Conservation (phyloP, 257 asterid genomes). For the Solanum medicagineum region DNA sequence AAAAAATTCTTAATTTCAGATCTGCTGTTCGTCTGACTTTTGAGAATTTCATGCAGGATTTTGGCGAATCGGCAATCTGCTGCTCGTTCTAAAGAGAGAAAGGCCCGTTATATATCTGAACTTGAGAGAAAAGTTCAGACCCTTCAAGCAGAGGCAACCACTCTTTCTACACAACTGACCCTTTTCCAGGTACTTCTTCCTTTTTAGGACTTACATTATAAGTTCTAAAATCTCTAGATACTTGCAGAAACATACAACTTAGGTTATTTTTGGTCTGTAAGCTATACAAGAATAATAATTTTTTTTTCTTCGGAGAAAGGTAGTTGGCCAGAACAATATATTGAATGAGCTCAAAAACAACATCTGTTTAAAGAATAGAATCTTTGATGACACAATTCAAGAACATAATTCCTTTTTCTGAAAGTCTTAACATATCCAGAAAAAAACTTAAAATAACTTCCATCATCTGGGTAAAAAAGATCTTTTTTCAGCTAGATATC, state of each 20-base stretch:
- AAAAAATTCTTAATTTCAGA: background rate
- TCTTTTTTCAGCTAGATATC: background rate
- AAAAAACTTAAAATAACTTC: background rate
- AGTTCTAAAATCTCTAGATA: background rate
- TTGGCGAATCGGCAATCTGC: conserved; percentile 96
- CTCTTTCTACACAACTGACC: conserved; percentile 76
- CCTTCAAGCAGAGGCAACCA: conserved; percentile 87
- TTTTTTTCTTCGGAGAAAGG: background rate
- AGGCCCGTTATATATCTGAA: conserved; percentile 71
- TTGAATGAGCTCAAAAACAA: background rate
- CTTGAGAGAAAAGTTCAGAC: conserved; percentile 96
- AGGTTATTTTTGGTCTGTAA: background rate
- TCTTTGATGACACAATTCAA: background rate
- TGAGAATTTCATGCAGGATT: conserved; percentile 35
- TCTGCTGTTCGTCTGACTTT: background rate
- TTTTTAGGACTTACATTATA: background rate
- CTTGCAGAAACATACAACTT: background rate
- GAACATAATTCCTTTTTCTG: background rate
- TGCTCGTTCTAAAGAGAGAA: conserved; percentile 87
- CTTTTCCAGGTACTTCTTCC: conserved; percentile 47
- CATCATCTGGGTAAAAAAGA: background rate
- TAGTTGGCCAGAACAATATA: background rate
- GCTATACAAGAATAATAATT: background rate
- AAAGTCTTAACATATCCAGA: background rate
- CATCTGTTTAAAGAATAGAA: background rate